phyloP scores from a whole-genome alignment of 805 yeast genomes.

The Ascoidea tarda region DNA sequence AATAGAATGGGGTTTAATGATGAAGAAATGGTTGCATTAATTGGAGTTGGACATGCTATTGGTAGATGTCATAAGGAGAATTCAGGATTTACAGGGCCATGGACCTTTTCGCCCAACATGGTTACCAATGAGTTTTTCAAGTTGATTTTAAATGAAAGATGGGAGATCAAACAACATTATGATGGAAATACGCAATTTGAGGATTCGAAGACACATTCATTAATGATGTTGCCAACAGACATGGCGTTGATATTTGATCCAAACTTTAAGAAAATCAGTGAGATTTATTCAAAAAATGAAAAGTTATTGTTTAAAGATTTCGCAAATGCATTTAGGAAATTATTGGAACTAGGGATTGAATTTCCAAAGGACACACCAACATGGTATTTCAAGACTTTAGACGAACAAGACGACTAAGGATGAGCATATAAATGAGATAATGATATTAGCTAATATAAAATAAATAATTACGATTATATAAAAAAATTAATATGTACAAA shows the following conservation, averaged over 20 bases:
- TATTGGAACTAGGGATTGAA: conserved; percentile 63
- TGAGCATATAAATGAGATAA: too few relatives aligned
- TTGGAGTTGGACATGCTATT: conserved; percentile 63
- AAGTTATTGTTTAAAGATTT: conserved; percentile 49
- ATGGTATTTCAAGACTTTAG: conserved; percentile 49
- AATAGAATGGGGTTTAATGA: conserved; percentile 54
- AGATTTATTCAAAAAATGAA: conserved; percentile 54
- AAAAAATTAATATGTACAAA: too few relatives aligned
- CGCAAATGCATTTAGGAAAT: conserved; percentile 49
- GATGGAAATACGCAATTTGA: conserved; percentile 49
- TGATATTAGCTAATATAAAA: too few relatives aligned
- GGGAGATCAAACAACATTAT: conserved; percentile 40
- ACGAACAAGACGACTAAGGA: conserved; percentile 35
- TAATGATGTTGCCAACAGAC: conserved; percentile 86
- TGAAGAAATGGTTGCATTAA: conserved; percentile 56
- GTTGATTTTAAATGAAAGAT: conserved; percentile 38
- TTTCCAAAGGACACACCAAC: conserved; percentile 36
- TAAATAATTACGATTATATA: not conserved
- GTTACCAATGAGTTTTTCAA: conserved; percentile 66
- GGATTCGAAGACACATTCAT: conserved; percentile 39
- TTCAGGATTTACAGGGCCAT: conserved; percentile 78
- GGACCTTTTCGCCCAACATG: conserved; percentile 71
- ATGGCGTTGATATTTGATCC: conserved; percentile 53
- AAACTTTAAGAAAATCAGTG: conserved; percentile 44
- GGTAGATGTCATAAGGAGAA: conserved; percentile 59